Evolutionary conservation across 1,139 yeast species (phyloP).

Genomic region (Pichia sp.): DNA sequence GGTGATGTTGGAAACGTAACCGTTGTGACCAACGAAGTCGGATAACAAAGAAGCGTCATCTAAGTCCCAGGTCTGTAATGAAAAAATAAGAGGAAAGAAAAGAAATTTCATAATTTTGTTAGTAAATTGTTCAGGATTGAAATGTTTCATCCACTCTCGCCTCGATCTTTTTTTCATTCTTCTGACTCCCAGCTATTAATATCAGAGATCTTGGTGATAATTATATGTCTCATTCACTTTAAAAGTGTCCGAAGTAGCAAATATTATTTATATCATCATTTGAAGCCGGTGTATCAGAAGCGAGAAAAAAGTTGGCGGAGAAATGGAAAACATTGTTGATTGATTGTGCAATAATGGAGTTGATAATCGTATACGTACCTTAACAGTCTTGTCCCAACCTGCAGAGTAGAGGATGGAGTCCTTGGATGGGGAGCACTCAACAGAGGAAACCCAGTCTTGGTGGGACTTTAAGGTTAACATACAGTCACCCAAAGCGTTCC

Average conservation of each 20-base stretch:
- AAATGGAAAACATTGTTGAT: too few species aligned
- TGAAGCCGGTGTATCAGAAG: too few species aligned
- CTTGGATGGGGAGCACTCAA: constrained; percentile 82
- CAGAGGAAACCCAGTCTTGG: constrained; percentile 99
- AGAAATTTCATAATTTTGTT: constrained; percentile 17
- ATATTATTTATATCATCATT: constrained; percentile 66
- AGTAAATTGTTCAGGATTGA: not conserved
- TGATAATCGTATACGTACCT: constrained; percentile 75
- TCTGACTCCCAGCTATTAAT: not conserved
- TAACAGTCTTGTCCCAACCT: constrained; percentile 98
- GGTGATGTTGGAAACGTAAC: constrained; percentile 96
- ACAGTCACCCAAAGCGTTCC: constrained; percentile 99
- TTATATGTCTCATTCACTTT: constrained; percentile 87
- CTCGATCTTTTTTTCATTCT: not conserved
- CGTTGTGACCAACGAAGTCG: constrained; percentile 99
- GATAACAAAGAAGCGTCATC: constrained; percentile 69
- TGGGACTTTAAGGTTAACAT: constrained; percentile 92
- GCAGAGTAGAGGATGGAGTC: constrained; percentile 82
- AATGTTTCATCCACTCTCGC: not conserved
- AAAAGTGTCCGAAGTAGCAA: constrained; percentile 98
- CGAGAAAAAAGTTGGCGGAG: too few species aligned
- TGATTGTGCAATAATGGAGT: too few species aligned
- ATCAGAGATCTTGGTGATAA: constrained; percentile 99
- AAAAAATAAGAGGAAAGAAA: constrained; percentile 1
- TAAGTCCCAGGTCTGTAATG: constrained; percentile 86